phyloP scores from a whole-genome alignment of 768 basidiomycete genomes.

The Hypholoma sublateritium region DNA sequence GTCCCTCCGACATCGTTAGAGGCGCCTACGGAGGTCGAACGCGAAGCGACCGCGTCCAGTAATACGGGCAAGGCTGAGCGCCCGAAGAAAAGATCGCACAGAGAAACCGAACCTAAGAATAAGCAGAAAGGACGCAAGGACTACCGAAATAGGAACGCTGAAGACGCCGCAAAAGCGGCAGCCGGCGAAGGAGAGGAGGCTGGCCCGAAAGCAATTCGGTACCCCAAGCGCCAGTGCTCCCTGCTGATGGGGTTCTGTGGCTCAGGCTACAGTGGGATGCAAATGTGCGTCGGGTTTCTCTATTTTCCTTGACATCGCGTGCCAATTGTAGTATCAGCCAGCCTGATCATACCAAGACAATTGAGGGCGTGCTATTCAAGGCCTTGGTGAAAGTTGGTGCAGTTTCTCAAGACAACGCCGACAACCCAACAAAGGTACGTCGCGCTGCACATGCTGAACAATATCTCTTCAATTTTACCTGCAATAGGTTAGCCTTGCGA shows the following conservation, averaged over 20 bases:
- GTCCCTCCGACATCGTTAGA: too few species aligned
- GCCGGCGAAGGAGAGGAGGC: conserved; percentile 21
- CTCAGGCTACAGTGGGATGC: conserved; percentile 91
- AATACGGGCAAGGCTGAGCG: background rate
- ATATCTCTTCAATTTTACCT: background rate
- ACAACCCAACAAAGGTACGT: conserved; percentile 81
- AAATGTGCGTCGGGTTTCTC: conserved; percentile 84
- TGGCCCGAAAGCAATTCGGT: conserved; percentile 49
- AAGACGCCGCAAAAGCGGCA: conserved; percentile 22
- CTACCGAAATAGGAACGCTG: conserved; percentile 40
- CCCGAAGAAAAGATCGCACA: conserved; percentile 34
- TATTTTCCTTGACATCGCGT: background rate
- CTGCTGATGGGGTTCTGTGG: conserved; percentile 91
- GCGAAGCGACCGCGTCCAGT: background rate
- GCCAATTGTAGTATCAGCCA: conserved; percentile 46
- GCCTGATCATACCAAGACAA: conserved; percentile 66
- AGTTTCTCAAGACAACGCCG: conserved; percentile 92
- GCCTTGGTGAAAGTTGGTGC: conserved; percentile 89
- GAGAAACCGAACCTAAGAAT: conserved; percentile 20
- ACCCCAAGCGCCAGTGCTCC: conserved; percentile 85
- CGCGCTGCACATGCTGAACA: background rate
- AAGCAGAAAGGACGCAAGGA: conserved; percentile 43
- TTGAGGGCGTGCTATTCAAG: conserved; percentile 87
- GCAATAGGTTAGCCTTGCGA: conserved; percentile 71
- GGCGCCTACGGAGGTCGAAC: too few species aligned